Evolutionary conservation across 2,329 filamentous ascomycete species (phyloP).

Genomic region (Fusarium tricinctum): DNA sequence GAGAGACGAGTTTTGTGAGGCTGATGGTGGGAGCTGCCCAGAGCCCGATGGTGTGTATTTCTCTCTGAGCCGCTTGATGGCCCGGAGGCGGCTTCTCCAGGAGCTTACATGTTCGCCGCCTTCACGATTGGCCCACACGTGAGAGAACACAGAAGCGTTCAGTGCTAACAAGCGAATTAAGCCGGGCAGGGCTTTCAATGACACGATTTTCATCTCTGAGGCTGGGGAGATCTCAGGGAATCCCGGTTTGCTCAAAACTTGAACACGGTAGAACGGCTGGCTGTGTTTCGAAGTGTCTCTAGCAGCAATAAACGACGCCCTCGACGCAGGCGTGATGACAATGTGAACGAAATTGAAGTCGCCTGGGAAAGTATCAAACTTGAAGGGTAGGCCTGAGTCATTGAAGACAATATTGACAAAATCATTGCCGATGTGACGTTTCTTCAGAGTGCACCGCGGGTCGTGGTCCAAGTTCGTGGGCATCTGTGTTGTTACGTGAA

Average conservation of each 20-base stretch:
- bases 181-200: conserved; percentile 81
- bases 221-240: conserved; percentile 95
- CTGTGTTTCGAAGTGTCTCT: conserved; percentile 59
- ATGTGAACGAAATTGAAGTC: conserved; percentile 98
- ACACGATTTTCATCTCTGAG: conserved; percentile 89
- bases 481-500: conserved; percentile 98
- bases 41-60: conserved; percentile 67
- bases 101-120: conserved; percentile 88
- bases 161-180: conserved; percentile 91
- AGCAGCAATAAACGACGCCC: conserved; percentile 79
- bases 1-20: conserved; percentile 51
- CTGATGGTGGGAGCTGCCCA: conserved; percentile 45
- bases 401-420: conserved; percentile 99
- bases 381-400: conserved; percentile 90
- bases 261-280: conserved; percentile 84
- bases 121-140: conserved; percentile 85
- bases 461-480: conserved; percentile 86
- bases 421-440: conserved; percentile 96
- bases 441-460: conserved; percentile 84
- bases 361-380: conserved; percentile 91
- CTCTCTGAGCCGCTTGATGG: conserved; percentile 86
- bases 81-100: conserved; percentile 88
- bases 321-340: conserved; percentile 89
- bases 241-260: conserved; percentile 87
- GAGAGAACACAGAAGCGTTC: conserved; percentile 92